Conservation (phyloP, 495 filamentous ascomycete species). For the Daldinia decipiens region DNA sequence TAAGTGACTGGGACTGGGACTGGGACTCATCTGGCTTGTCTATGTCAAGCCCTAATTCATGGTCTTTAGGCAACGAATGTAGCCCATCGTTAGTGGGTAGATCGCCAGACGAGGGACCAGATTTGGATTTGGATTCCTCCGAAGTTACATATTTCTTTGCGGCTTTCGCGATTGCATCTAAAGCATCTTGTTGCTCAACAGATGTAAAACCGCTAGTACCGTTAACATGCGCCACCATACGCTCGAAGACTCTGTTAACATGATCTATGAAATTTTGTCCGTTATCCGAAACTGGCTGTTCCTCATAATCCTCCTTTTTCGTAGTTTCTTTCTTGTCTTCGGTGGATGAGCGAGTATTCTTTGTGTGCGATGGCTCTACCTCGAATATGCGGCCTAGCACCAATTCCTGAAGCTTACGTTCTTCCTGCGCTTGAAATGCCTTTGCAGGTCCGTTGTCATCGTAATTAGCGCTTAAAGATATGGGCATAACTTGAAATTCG, state of each 20-base stretch:
- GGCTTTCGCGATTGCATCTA: constrained; percentile 58
- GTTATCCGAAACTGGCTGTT: constrained; percentile 37
- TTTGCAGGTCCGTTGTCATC: constrained; percentile 53
- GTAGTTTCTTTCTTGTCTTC: constrained; percentile 47
- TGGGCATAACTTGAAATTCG: constrained; percentile 51
- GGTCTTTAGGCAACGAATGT: constrained; percentile 3
- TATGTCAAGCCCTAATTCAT: neutral
- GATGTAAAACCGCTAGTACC: constrained; percentile 41
- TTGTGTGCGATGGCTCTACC: constrained; percentile 51
- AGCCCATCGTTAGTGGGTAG: neutral
- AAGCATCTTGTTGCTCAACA: constrained; percentile 49
- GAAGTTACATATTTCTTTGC: constrained; percentile 56
- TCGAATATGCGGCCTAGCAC: constrained; percentile 66
- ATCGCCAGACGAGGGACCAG: neutral
- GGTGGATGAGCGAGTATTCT: constrained; percentile 39
- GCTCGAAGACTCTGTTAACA: constrained; percentile 51
- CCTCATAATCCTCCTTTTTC: constrained; percentile 13
- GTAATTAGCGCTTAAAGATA: constrained; percentile 21
- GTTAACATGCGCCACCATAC: constrained; percentile 50
- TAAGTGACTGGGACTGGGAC: constrained; percentile 2
- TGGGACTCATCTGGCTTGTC: constrained; percentile 13
- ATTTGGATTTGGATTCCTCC: constrained; percentile 42
- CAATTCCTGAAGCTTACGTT: constrained; percentile 63
- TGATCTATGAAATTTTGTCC: constrained; percentile 55
- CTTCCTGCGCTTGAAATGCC: constrained; percentile 57